A percentile compares a stretch with the other conserved stretches of the same genome.
phyloP scores from a whole-genome alignment of 1,284 basidiomycete species.

The Afroboletus lepidellus region DNA sequence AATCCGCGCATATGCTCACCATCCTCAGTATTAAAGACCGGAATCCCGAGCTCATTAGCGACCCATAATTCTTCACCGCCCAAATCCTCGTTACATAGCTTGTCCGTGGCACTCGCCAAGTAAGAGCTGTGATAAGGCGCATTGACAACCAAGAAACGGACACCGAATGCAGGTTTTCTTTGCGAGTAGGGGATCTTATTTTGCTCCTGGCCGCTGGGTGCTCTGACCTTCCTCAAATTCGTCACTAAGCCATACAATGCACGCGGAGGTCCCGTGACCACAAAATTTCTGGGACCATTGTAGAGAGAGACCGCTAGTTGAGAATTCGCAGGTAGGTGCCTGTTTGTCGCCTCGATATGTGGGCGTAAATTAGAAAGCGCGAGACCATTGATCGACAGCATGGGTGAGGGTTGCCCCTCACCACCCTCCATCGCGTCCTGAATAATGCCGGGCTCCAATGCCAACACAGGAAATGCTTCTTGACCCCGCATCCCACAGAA shows the following conservation, averaged over 20 bases:
- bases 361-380: constrained; percentile 75
- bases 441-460: constrained; percentile 86
- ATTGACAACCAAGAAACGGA: constrained; percentile 91
- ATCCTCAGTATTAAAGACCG: constrained; percentile 91
- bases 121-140: constrained; percentile 96
- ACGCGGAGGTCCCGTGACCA: constrained; percentile 90
- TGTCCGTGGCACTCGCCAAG: constrained; percentile 75
- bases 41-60: constrained; percentile 72
- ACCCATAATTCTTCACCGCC: constrained; percentile 80
- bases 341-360: constrained; percentile 88
- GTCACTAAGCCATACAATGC: constrained; percentile 94
- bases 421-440: constrained; percentile 89
- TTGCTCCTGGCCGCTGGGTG: constrained; percentile 86
- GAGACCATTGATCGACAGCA: constrained; percentile 90
- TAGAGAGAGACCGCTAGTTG: constrained; percentile 85
- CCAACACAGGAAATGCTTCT: constrained; percentile 91
- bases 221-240: constrained; percentile 86
- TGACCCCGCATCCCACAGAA: constrained; percentile 92
- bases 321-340: constrained; percentile 77
- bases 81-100: constrained; percentile 74
- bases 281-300: constrained; percentile 90
- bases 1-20: constrained; percentile 49
- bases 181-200: constrained; percentile 93
- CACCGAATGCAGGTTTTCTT: constrained; percentile 90
- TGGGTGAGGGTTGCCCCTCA: constrained; percentile 91